Evolutionary conservation across 1,284 basidiomycete genomes (phyloP), one percentile per base, ranked within the genome.

Genomic region (Cryptococcus sp.): DNA sequence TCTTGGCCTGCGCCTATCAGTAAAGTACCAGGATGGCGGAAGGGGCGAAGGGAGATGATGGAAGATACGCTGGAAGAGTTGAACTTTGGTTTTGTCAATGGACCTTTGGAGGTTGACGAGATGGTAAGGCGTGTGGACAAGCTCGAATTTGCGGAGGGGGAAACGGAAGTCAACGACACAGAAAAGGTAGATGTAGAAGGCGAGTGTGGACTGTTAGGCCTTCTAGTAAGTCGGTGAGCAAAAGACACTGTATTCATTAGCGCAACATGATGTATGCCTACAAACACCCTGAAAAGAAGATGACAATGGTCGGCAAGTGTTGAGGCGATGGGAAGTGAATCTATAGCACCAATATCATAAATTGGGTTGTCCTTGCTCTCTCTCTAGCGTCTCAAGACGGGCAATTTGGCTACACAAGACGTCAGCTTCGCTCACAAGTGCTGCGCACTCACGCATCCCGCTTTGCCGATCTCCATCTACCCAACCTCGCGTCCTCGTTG

Each of bases 391-490:
- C 64, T 81, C 79, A 46, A 81, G 70, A 23, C 80, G 61, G 0
- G 69, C 57, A 42, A 80, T 78, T 71, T 81, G 80, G 42, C 79
- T 80, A 60, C 49, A 47, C 22, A 45, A 3, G 10, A n/a, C 22
- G 30, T 57, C 54, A 63, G 47, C 42, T 17, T 22, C 13, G 19
- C 13, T 16, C 41, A 45, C 23, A 27, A 4, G 27, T 35, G 30
- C 43, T 5, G 6, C 10, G 17, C 5, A 78, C 86, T 70, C 66
- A 88, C 90, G 85, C 84, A 77, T 95, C 91, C 59, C 93, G 81
- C 35, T 88, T 84, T 8, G 90, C 91, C 78, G 91, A 90, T 76
- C 95, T 90, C 93, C 94, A 97, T 72, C 93, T 82, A 73, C 91
- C 88, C 67, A 94, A 79, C 77, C 89, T 92, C n/a, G 93, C 92